A percentile compares a stretch with the other conserved stretches of the same genome.
These are phyloP conservation scores for Mycena venus DNA, from an alignment of 768 basidiomycete species.

Conservation along the genomic window DNA sequence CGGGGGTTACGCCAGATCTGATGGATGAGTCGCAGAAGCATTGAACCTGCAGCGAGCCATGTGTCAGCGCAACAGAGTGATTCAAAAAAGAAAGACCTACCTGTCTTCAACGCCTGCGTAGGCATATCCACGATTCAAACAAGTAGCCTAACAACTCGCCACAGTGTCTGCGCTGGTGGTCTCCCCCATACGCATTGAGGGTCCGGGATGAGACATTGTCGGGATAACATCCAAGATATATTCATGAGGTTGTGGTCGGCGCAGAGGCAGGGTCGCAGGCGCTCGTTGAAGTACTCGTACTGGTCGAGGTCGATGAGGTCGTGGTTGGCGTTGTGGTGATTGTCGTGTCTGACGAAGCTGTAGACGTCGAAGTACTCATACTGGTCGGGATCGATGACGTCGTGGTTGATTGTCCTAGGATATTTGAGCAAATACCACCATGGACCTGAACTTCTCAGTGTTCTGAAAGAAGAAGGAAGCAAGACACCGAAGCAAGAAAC, in stretches of 20 bases:
- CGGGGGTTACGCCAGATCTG: background rate
- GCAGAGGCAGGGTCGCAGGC: background rate
- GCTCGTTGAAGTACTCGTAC: background rate
- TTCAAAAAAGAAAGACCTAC: background rate
- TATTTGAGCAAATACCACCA: no score
- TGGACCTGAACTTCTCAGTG: no score
- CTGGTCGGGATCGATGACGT: background rate
- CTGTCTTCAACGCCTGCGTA: constrained; percentile 2
- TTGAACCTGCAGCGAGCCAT: background rate
- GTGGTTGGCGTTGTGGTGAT: background rate
- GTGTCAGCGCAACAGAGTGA: background rate
- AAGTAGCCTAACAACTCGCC: background rate
- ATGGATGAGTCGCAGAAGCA: constrained; percentile 11
- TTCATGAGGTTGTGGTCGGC: background rate
- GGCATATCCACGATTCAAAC: background rate
- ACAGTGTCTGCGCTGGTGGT: background rate
- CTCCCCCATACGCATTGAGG: background rate
- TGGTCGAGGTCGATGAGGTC: background rate
- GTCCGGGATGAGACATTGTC: background rate
- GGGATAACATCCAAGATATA: constrained; percentile 11
- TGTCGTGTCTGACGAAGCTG: background rate
- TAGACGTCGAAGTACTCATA: background rate
- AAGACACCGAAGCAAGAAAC: no score
- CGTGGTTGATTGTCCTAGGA: no score
- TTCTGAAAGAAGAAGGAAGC: no score